Evolutionary conservation across 352 stramenopile species (phyloP).

Genomic region (Peronosclerospora sorghi): DNA sequence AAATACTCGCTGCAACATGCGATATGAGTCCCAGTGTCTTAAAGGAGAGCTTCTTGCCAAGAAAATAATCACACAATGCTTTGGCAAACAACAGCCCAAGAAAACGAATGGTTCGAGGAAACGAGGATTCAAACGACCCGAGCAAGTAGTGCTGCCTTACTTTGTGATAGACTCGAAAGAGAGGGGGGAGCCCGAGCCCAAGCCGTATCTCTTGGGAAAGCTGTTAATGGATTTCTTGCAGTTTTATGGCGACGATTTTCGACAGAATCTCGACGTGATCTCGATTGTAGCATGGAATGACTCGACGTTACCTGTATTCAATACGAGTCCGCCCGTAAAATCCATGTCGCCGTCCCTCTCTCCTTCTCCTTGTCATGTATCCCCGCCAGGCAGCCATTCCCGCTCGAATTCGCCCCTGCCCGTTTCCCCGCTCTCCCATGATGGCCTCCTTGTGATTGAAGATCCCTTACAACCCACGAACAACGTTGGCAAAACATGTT

Average conservation of each 20-base stretch:
- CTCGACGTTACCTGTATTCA: too few species aligned
- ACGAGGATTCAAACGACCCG: slow-evolving; percentile 13
- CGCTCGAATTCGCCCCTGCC: slow-evolving; percentile 15
- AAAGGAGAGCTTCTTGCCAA: slow-evolving; percentile 39
- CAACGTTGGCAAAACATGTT: slow-evolving; percentile 80
- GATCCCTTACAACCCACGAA: slow-evolving; percentile 61
- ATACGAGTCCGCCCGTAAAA: too few species aligned
- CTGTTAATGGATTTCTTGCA: slow-evolving; percentile 77
- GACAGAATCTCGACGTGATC: slow-evolving; percentile 59
- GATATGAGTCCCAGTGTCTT: slow-evolving; percentile 34
- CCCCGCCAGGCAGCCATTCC: slow-evolving; percentile 6
- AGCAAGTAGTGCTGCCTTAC: slow-evolving; percentile 26
- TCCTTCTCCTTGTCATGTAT: slow-evolving; percentile 8
- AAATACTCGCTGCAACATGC: slow-evolving; percentile 10
- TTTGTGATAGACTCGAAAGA: slow-evolving; percentile 23
- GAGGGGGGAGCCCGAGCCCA: slow-evolving; percentile 20
- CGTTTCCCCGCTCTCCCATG: slow-evolving; percentile 14
- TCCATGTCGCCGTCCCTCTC: slow-evolving; percentile 14
- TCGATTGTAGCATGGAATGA: slow-evolving; percentile 27
- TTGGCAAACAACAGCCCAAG: slow-evolving; percentile 22
- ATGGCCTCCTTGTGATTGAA: slow-evolving; percentile 50
- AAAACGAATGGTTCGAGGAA: slow-evolving; percentile 11
- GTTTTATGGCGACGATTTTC: slow-evolving; percentile 77
- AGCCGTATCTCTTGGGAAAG: slow-evolving; percentile 59
- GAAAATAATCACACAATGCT: slow-evolving; percentile 43